Base-by-base conservation (phyloP, 768 basidiomycete species). In the Serendipita sp. region DNA sequence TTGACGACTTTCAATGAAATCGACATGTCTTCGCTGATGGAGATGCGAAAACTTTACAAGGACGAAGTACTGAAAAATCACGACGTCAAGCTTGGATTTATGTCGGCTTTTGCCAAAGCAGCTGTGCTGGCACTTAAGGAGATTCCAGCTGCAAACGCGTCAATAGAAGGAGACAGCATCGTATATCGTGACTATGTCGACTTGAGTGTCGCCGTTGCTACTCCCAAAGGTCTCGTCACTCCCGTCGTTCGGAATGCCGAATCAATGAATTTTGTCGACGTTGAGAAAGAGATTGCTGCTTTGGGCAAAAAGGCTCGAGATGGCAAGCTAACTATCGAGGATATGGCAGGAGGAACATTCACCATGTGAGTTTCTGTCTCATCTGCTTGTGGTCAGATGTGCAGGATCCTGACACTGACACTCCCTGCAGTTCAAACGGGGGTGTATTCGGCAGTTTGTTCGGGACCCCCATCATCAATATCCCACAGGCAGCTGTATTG, bases 1-100 rank as follows among this genome's bases (percentile, higher is more conserved):
- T 75, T 98, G 64, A 98, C 96, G 34, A 98, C 95, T 26, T 99
- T 99, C 82, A 97, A 99, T 77, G 95, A 99, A 76, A 90, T 99
- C 71, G 95, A 98, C 78, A 98, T 99, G 95, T 93, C 91, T 43
- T 86, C 89, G 44, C 77, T 98, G 62, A 88, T 96, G 77, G 85
- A 86, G 43, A 83, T 98, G 84, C 88, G 95, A 69, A 83, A 86
- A 72, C 83, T 85, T 71, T 94, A 92, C 83, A 98, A 98, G 79
- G 93, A 96, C 66, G 77, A 81, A 45, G 77, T 97, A 42, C 77
- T 92, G 45, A 96, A 98, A 74, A 82, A 85, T 70, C 87, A 93
- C 68, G 94, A 92, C 60, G 85, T 98, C 73, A 98, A 98, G 74
- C 82, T 99, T 65, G 95, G 96, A 16, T 98, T 88, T 82, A 99